Evolutionary conservation across 768 basidiomycete species (phyloP), one percentile per base, ranked within the genome.

Genomic region (Boletus rufocinnamomeus): DNA sequence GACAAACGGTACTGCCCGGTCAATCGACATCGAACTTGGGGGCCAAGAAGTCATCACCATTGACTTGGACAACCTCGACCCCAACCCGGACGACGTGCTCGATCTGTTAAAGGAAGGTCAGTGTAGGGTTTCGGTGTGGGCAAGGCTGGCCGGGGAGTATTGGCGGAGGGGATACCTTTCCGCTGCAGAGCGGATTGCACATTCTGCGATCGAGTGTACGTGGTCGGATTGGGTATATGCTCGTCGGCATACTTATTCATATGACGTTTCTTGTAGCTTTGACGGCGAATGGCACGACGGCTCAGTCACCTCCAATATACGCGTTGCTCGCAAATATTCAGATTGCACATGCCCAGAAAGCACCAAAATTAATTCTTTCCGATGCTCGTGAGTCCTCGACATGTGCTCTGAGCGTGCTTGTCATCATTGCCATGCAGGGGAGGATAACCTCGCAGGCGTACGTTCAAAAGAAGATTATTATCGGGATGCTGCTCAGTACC

Each of bases 31-130:
- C 64, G 90, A 91, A 66, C 79, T 92, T 6, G 87, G 87, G 38
- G 84, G 87, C 8, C 88, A 90, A 73, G 94, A 95, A 74, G 84
- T 91, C 68, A 89, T 95, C 58, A 89, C 91, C 23, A 87, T 98
- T 58, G 91, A 96, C 77, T 82, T 98, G 40, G 90, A 92, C 77
- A 78, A 88, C 65, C 86, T 98, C 51, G 89, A 92, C 72, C 85
- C 86, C 5, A 86, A 84, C 66, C 85, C 88, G 8, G 85, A 88
- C 60, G 88, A 91, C 59, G 84, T 93, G 2, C 75, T 89, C 50
- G 86, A 89, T 64, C 72, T 95, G 4, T 71, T 95, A 49, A 82
- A 80, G 57, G 86, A 90, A 32, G 88, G 87, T 0, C 83, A 86
- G 55, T 91, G 88, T 54, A 84, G 78, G 58, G 84, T 85, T 19